These are phyloP conservation scores for Colletotrichum echinochloae DNA, from an alignment of 2,329 filamentous ascomycete genomes.

Conservation along the genomic window DNA sequence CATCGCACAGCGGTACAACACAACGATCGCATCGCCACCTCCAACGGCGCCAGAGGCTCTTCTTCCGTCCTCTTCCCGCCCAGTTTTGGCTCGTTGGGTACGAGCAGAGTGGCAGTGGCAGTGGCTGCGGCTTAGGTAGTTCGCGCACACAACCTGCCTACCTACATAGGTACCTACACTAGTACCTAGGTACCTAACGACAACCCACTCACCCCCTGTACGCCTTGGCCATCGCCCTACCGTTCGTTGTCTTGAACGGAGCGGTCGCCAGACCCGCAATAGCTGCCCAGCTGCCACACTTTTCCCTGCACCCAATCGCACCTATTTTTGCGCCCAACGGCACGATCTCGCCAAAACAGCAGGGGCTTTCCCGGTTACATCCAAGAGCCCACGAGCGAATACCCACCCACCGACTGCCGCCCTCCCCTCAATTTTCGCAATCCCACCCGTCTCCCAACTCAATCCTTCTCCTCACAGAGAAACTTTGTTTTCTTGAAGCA, in stretches of 20 bases:
- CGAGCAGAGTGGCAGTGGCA: slow-evolving; percentile 12
- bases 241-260: slow-evolving; percentile 26
- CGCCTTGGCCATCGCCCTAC: slow-evolving; percentile 24
- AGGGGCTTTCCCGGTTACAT: slow-evolving; percentile 39
- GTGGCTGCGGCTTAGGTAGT: slow-evolving; percentile 40
- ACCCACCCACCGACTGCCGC: slow-evolving; percentile 40
- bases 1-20: slow-evolving; percentile 11
- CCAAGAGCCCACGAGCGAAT: slow-evolving; percentile 37
- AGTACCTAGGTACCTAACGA: neutral
- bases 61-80: neutral
- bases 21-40: slow-evolving; percentile 21
- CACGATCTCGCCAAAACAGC: slow-evolving; percentile 40
- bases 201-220: neutral
- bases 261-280: slow-evolving; percentile 41
- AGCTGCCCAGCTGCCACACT: slow-evolving; percentile 41
- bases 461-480: slow-evolving; percentile 5
- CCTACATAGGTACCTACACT: neutral
- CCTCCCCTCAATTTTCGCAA: slow-evolving; percentile 41
- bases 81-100: slow-evolving; percentile 18
- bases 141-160: slow-evolving; percentile 31
- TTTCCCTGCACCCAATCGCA: slow-evolving; percentile 40
- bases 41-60: slow-evolving; percentile 6
- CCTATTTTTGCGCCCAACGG: slow-evolving; percentile 41
- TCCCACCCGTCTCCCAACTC: slow-evolving; percentile 31
- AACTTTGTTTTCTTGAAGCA: slow-evolving; percentile 17